Evolutionary conservation across 140 eudicot species (phyloP).

Genomic region (Eryngium alpinum): DNA sequence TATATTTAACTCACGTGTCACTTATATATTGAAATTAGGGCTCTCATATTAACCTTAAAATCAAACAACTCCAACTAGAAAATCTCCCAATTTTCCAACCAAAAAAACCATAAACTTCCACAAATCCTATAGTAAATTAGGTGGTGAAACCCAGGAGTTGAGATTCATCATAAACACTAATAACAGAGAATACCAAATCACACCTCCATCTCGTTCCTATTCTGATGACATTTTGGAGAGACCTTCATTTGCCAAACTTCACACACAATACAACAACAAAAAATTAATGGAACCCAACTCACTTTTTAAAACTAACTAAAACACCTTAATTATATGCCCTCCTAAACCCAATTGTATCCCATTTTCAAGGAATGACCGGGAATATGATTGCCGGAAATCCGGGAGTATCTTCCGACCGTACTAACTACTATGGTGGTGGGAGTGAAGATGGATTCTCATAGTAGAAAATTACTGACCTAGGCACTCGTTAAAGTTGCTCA

Average conservation of each 20-base stretch:
- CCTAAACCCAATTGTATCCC: not conserved
- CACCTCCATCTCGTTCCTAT: not conserved
- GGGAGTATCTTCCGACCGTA: conserved; percentile 38
- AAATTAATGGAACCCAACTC: not conserved
- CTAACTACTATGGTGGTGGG: conserved; percentile 77
- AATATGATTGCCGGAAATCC: conserved; percentile 37
- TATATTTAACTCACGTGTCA: no score
- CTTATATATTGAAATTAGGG: no score
- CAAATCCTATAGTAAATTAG: no score
- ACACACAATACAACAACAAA: no score
- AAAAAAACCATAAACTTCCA: no score
- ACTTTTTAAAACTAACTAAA: not conserved
- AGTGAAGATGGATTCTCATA: conserved; percentile 55
- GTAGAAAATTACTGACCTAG: conserved; percentile 86
- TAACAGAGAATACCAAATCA: conserved; percentile 1
- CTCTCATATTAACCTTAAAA: no score
- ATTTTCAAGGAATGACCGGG: conserved; percentile 23
- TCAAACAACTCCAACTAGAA: no score
- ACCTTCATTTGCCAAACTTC: not conserved
- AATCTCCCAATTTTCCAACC: no score
- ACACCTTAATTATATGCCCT: conserved; percentile 6
- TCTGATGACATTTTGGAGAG: not conserved
- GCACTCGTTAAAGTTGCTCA: conserved; percentile 67
- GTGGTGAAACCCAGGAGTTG: not conserved
- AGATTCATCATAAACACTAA: conserved; percentile 1